These are phyloP conservation scores for Dissophora ornata DNA, from an alignment of 192 early-diverging fungal genomes.

Conservation along the genomic window DNA sequence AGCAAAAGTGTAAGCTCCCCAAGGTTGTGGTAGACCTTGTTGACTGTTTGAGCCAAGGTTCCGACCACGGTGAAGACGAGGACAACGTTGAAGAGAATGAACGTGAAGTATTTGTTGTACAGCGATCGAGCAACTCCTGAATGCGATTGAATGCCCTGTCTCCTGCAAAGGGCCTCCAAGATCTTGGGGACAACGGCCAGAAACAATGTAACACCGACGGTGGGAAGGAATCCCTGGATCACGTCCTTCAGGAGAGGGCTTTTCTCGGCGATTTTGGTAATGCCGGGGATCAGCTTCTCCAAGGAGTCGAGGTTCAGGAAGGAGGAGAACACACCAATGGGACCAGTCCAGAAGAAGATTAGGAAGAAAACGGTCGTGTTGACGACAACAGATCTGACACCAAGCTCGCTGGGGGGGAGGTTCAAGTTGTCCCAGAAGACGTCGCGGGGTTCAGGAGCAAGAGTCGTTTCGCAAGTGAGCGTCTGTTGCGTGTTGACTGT, in stretches of 20 bases:
- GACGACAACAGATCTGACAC: conserved; percentile 63
- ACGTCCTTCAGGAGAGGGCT: conserved; percentile 67
- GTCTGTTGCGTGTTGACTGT: conserved; percentile 73
- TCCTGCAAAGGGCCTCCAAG: conserved; percentile 61
- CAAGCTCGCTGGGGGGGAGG: conserved; percentile 65
- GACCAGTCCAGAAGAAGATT: conserved; percentile 81
- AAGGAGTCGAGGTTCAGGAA: conserved; percentile 72
- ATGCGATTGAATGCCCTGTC: conserved; percentile 60
- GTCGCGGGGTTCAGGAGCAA: conserved; percentile 82
- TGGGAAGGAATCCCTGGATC: conserved; percentile 77
- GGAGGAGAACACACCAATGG: conserved; percentile 74
- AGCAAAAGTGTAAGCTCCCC: conserved; percentile 69
- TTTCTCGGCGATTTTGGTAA: conserved; percentile 61
- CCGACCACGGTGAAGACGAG: conserved; percentile 81
- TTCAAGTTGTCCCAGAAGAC: conserved; percentile 83
- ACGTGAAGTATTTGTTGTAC: conserved; percentile 78
- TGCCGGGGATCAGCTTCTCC: conserved; percentile 68
- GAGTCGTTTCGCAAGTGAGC: conserved; percentile 66
- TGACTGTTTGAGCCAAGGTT: conserved; percentile 70
- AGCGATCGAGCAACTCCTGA: conserved; percentile 53
- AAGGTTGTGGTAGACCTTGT: conserved; percentile 73
- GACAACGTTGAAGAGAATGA: conserved; percentile 80
- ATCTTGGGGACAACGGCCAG: conserved; percentile 77
- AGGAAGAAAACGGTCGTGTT: conserved; percentile 69
- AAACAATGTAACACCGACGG: conserved; percentile 76